Evolutionary conservation across 371 early-diverging fungal genomes (phyloP).

Genomic region (Actinomortierella ambigua): DNA sequence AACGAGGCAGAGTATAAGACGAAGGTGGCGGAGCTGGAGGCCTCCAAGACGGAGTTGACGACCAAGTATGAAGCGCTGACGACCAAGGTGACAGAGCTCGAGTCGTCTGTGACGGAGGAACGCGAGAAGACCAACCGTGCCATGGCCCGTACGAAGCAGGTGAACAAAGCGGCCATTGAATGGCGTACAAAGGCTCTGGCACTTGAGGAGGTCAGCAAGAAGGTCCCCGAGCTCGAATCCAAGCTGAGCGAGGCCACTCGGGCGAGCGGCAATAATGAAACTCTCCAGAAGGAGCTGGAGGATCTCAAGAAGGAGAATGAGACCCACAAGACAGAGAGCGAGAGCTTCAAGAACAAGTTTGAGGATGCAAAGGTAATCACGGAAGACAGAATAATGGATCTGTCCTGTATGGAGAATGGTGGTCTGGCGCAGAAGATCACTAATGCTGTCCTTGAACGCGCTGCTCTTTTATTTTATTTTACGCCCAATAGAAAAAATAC

Average conservation of each 20-base stretch:
- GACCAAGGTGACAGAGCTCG: slow-evolving; percentile 5
- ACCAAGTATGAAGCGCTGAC: slow-evolving; percentile 4
- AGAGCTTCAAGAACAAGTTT: slow-evolving; percentile 34
- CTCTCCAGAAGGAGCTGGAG: slow-evolving; percentile 15
- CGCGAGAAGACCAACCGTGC: not conserved
- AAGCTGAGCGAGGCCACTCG: slow-evolving; percentile 21
- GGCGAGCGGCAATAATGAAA: slow-evolving; percentile 9
- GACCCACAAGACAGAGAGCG: slow-evolving; percentile 21
- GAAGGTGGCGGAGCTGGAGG: slow-evolving; percentile 13
- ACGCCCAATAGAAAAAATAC: too few relatives aligned
- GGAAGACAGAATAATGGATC: too few relatives aligned
- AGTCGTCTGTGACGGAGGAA: not conserved
- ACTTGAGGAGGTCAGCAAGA: slow-evolving; percentile 11
- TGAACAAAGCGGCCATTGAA: not conserved
- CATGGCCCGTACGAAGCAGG: too few relatives aligned
- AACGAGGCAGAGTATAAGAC: slow-evolving; percentile 17
- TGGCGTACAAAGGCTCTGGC: slow-evolving; percentile 15
- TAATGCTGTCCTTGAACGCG: too few relatives aligned
- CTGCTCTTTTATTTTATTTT: too few relatives aligned
- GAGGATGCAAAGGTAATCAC: slow-evolving; percentile 32
- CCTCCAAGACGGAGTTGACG: slow-evolving; percentile 7
- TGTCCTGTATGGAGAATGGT: too few relatives aligned
- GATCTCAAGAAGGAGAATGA: slow-evolving; percentile 12
- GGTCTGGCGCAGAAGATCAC: too few relatives aligned
- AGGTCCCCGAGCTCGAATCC: slow-evolving; percentile 25